Base-by-base conservation (phyloP, 768 basidiomycete genomes). In the Collybiopsis confluens region DNA sequence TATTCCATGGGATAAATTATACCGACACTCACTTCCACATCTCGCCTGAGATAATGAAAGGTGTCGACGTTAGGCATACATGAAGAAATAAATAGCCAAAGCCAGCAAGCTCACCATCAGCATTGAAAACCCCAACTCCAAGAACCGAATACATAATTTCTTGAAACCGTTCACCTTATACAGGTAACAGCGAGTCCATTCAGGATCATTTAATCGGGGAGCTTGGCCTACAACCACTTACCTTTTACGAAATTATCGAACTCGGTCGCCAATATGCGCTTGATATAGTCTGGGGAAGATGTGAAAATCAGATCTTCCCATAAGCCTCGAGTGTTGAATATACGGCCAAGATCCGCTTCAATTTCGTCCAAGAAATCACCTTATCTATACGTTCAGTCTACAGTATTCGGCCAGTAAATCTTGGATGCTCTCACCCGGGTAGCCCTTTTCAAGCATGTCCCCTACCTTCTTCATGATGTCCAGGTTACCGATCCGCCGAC, bases 51-150 rank as follows among this genome's bases (percentile, higher is more conserved):
- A 36, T 37, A 10, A 27, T 50, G 64, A 37, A 13, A 33, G 30
- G 13, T 13, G 6, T 6, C 30, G 30, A n/a, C n/a, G n/a, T n/a
- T n/a, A n/a, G n/a, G n/a, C n/a, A n/a, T n/a, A n/a, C n/a, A n/a
- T n/a, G n/a, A n/a, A n/a, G n/a, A n/a, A n/a, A n/a, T n/a, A n/a
- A n/a, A n/a, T n/a, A n/a, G 51, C 3, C 10, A n/a, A n/a, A n/a
- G n/a, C n/a, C n/a, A n/a, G n/a, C 4, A 36, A 28, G 50, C 71
- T 56, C 59, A 76, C 84, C 83, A 50, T 86, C 83, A 16, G 82
- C 79, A 58, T 87, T 86, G 64, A 88, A 87, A 3, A 87, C 81
- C 0, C 86, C 86, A 15, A 74, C 74, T 0, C 86, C 86, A n/a
- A 86, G 66, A 15, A 86, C 71, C 1, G 74, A 71, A 3, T 65